These are phyloP conservation scores for Sistotremastrum suecicum DNA, from an alignment of 768 basidiomycete species.

Conservation along the genomic window DNA sequence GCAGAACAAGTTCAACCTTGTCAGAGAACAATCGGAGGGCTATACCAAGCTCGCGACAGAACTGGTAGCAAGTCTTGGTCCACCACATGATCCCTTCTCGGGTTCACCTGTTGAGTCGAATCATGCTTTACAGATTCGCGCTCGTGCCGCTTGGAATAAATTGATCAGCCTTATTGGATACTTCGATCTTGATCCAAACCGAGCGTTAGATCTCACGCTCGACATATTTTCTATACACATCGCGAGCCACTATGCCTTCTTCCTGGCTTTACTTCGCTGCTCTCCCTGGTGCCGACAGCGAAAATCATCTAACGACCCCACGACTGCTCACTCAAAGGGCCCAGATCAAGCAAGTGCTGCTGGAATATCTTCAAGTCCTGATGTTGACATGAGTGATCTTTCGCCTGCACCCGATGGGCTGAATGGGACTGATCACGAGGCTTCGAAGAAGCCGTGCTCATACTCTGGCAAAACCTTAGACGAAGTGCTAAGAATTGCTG, in stretches of 20 bases:
- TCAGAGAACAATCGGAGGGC: constrained; percentile 95
- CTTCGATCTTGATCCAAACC: constrained; percentile 92
- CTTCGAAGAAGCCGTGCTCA: constrained; percentile 3
- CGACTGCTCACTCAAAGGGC: no score
- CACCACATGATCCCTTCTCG: constrained; percentile 53
- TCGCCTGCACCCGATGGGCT: no score
- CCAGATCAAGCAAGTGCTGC: no score
- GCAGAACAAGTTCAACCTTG: constrained; percentile 95
- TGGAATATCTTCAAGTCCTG: no score
- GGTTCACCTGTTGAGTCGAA: constrained; percentile 50
- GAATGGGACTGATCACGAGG: no score
- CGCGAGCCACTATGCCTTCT: constrained; percentile 75
- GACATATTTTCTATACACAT: constrained; percentile 81
- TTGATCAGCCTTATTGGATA: constrained; percentile 85
- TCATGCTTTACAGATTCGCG: constrained; percentile 45
- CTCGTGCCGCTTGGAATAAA: constrained; percentile 64
- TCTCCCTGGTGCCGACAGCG: constrained; percentile 58
- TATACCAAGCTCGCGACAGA: constrained; percentile 88
- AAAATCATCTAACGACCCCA: no score
- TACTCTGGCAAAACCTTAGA: constrained; percentile 52
- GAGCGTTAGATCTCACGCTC: constrained; percentile 85
- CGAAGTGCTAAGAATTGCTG: constrained; percentile 46
- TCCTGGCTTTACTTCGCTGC: constrained; percentile 69
- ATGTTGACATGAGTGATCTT: no score
- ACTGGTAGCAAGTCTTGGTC: constrained; percentile 62